A percentile compares a stretch with the other conserved stretches of the same genome.
Conservation (phyloP, 1,139 yeast species). For the Protomyces inundatus region DNA sequence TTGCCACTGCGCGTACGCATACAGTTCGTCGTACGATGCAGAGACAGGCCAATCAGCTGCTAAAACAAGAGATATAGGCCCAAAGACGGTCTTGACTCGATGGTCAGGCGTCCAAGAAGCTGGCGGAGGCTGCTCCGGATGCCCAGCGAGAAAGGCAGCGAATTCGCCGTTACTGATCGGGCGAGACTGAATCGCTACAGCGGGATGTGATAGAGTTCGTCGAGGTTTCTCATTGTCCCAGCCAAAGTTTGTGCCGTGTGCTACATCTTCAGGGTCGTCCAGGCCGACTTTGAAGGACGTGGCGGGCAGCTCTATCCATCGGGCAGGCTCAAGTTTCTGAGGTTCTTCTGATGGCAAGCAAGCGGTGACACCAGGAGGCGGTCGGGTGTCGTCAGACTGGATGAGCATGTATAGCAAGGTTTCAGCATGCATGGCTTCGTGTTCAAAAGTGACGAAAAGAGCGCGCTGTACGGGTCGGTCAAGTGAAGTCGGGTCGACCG, state of each 20-base stretch:
- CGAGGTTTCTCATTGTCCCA: slow-evolving; percentile 34
- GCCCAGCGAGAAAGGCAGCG: slow-evolving; percentile 23
- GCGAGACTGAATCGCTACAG: slow-evolving; percentile 28
- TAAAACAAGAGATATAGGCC: slow-evolving; percentile 25
- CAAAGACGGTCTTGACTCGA: slow-evolving; percentile 32
- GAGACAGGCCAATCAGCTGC: slow-evolving; percentile 31
- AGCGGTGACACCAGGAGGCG: slow-evolving; percentile 28
- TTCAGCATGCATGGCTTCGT: slow-evolving; percentile 34
- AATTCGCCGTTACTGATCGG: slow-evolving; percentile 33
- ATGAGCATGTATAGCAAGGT: slow-evolving; percentile 33
- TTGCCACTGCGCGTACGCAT: slow-evolving; percentile 27
- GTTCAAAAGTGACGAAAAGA: slow-evolving; percentile 32
- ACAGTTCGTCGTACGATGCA: slow-evolving; percentile 32
- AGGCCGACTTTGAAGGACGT: slow-evolving; percentile 27
- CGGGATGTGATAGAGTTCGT: not conserved
- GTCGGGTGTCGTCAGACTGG: slow-evolving; percentile 29
- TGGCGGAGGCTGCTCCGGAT: slow-evolving; percentile 20
- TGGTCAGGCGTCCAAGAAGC: slow-evolving; percentile 29
- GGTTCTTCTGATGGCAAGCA: not conserved
- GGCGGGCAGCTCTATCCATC: slow-evolving; percentile 15
- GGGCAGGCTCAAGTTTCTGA: not conserved
- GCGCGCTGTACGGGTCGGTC: slow-evolving; percentile 25
- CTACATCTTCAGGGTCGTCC: slow-evolving; percentile 27
- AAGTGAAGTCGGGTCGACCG: not conserved
- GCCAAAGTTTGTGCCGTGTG: slow-evolving; percentile 26